Base-by-base conservation (phyloP, 805 yeast genomes). In the Saccharomycopsis sp. region DNA sequence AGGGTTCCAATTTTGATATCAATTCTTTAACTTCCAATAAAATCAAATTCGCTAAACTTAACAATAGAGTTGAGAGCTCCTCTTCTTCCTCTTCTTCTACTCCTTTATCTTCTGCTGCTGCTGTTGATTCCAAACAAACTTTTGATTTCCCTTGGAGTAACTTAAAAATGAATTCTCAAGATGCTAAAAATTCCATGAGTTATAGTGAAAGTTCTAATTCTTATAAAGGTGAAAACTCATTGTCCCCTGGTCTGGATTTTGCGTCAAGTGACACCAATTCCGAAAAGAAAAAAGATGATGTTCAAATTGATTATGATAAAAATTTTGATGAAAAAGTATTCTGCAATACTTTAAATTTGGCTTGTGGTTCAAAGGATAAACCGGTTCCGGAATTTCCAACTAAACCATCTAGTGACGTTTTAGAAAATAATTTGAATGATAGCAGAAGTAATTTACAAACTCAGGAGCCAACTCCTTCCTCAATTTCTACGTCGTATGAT, bases 321-420 rank as follows among this genome's bases (percentile, higher is more conserved):
- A 59, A 67, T 41, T 81, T 76, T 55, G 81, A 77, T 52, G 89
- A 83, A 54, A 76, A 79, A 49, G 76, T 79, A 40, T 89, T 89
- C 56, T 89, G 97, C 55, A 71, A 72, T 20, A 74, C 77, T 51
- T 67, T 89, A 54, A 72, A 74, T 46, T 70, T 76, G 56, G 96
- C 87, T 1, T 88, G 96, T 60, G 96, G 96, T 14, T 77, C 79
- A 5, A 76, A 67, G 51, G 68, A 68, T 13, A 61, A 72, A 48
- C 95, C 92, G 3, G 56, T 78, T 3, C 94, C 95, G 2, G 58
- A 61, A 51, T 53, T 31, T 29, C 45, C 42, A 19, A 30, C 21
- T 15, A 18, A 25, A 13, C 31, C 21, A 9, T 26, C 5, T n/a
- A 14, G n/a, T n/a, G n/a, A n/a, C n/a, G n/a, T n/a, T n/a, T n/a